A percentile compares a stretch with the other conserved stretches of the same genome.
phyloP scores from a whole-genome alignment of 148 eudicot genomes.

The Spergularia marina region DNA sequence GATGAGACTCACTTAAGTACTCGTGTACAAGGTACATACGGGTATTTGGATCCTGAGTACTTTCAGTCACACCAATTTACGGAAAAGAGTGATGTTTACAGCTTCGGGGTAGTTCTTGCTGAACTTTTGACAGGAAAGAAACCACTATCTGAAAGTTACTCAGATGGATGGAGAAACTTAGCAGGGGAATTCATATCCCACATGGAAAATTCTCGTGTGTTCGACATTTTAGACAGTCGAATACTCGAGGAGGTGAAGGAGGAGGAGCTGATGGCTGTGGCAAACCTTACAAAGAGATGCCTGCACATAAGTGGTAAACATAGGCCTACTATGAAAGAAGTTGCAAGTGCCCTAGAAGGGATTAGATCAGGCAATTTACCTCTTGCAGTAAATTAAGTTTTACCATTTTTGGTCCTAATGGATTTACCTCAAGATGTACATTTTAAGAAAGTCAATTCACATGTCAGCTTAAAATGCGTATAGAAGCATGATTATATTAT shows the following conservation, averaged over 20 bases:
- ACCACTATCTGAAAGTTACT: not conserved
- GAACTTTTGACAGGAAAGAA: conserved; percentile 26
- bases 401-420: not conserved
- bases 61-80: conserved; percentile 24
- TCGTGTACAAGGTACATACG: conserved; percentile 23
- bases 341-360: conserved; percentile 20
- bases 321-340: conserved; percentile 28
- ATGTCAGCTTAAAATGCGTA: too few relatives aligned
- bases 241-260: conserved; percentile 20
- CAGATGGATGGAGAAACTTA: conserved; percentile 17
- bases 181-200: conserved; percentile 19
- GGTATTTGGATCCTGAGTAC: conserved; percentile 27
- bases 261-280: conserved; percentile 15
- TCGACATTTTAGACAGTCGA: conserved; percentile 19
- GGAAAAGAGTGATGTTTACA: conserved; percentile 28
- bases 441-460: too few relatives aligned
- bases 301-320: conserved; percentile 16
- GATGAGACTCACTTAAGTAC: conserved; percentile 26
- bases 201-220: conserved; percentile 10
- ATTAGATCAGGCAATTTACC: conserved; percentile 14
- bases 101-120: conserved; percentile 28
- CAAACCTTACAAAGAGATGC: conserved; percentile 24
- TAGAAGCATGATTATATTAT: too few relatives aligned
- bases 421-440: too few relatives aligned
- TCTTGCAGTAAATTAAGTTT: not conserved